phyloP scores from a whole-genome alignment of 2,329 filamentous ascomycete species.

The Leptographium radiaticola region DNA sequence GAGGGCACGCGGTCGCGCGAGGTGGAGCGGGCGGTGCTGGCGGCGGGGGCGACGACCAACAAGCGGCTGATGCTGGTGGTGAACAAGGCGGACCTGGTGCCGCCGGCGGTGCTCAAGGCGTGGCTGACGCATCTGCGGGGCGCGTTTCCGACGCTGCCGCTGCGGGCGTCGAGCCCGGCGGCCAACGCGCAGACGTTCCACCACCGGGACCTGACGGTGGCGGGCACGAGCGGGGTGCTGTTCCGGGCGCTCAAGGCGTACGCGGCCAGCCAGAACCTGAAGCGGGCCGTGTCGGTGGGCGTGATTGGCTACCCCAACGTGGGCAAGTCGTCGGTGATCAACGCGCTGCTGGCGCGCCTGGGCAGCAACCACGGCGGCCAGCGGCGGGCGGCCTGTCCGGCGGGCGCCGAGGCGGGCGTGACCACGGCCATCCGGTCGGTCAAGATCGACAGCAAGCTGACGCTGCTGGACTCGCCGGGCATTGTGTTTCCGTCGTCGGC shows the following conservation, averaged over 20 bases:
- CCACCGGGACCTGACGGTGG: slow-evolving; percentile 77
- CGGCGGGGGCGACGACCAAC: slow-evolving; percentile 49
- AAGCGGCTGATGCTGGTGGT: slow-evolving; percentile 85
- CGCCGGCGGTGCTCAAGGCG: slow-evolving; percentile 64
- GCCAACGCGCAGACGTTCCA: slow-evolving; percentile 85
- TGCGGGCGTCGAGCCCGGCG: slow-evolving; percentile 71
- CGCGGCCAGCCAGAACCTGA: slow-evolving; percentile 69
- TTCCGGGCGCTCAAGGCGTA: slow-evolving; percentile 87
- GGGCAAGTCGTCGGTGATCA: slow-evolving; percentile 93
- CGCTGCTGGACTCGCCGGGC: slow-evolving; percentile 83
- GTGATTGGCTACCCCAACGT: slow-evolving; percentile 95
- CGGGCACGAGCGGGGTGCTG: slow-evolving; percentile 71
- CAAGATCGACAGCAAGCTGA: slow-evolving; percentile 90
- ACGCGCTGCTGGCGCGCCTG: slow-evolving; percentile 70
- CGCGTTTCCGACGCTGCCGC: slow-evolving; percentile 82
- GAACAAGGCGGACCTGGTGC: slow-evolving; percentile 92
- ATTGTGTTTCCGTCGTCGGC: slow-evolving; percentile 76
- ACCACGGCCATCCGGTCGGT: slow-evolving; percentile 80
- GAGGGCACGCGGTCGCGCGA: slow-evolving; percentile 83
- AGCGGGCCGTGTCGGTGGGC: slow-evolving; percentile 80
- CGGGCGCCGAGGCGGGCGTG: slow-evolving; percentile 82
- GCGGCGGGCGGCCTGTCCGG: slow-evolving; percentile 58
- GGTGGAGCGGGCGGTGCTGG: slow-evolving; percentile 82
- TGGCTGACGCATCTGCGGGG: slow-evolving; percentile 78
- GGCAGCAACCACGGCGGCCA: slow-evolving; percentile 44